Evolutionary conservation across 2,329 filamentous ascomycete species (phyloP), one percentile per base, ranked within the genome.

Genomic region (Colletotrichum theobromicola): DNA sequence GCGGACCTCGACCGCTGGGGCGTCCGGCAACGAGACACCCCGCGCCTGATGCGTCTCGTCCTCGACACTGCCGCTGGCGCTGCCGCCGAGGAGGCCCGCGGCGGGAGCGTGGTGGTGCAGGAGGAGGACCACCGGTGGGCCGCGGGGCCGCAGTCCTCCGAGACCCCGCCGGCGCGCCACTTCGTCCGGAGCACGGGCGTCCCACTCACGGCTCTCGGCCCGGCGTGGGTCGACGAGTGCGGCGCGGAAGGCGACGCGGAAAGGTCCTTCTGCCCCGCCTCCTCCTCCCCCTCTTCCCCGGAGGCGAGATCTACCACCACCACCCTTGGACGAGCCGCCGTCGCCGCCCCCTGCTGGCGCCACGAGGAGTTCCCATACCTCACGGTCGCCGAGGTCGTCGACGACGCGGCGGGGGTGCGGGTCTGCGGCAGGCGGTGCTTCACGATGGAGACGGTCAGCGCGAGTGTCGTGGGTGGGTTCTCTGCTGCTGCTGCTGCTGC

Each of bases 111-210:
- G 16, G 91, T 91, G 78, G 79, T 93, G 26, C 84, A 89, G 35
- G 89, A 91, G 75, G 91, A 92, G 74, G 84, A 88, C 61, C 88
- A 90, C 78, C 83, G 84, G 34, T 89, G 87, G 83, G 82, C 88
- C 5, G 83, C 82, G 10, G 87, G 88, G 15, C 82, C 83, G 30
- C 87, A 90, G 65, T 85, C 81, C 74, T 84, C 79, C 60, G 80
- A 77, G 68, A 81, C 72, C 70, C 85, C 83, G 42, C 87, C 83
- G 75, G 85, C 82, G 58, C 83, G 85, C 74, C 90, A 86, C 80
- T 82, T 79, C 9, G 87, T 90, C 4, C 83, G 84, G 35, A 85
- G 85, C 37, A 90, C 87, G 0, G 89, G 88, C 3, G 87, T 93
- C 30, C 91, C 91, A 1, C 84, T 93, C 8, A 65, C 82, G 1